Conservation (phyloP, 169 alveolate genomes). For the Plasmodium vivax region DNA sequence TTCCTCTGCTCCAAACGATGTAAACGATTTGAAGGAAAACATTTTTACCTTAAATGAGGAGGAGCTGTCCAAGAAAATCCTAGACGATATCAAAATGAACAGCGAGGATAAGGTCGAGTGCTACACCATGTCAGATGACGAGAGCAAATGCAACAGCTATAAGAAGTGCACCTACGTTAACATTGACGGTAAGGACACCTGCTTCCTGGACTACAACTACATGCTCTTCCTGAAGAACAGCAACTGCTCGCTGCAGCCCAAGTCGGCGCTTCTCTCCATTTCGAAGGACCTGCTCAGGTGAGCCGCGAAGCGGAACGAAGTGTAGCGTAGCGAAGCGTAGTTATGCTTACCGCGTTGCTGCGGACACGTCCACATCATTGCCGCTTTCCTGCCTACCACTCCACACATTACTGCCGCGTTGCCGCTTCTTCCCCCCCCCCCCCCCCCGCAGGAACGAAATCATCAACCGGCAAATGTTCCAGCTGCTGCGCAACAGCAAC, state of each 20-base stretch:
- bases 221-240: slow-evolving; percentile 43
- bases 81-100: slow-evolving; percentile 39
- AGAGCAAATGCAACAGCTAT: slow-evolving; percentile 47
- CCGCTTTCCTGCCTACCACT: too few relatives aligned
- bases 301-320: not conserved
- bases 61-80: slow-evolving; percentile 41
- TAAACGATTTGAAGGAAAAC: not conserved
- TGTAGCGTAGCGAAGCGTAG: not conserved
- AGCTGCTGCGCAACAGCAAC: slow-evolving; percentile 38
- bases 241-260: slow-evolving; percentile 40
- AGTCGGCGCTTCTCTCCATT: slow-evolving; percentile 34
- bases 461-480: slow-evolving; percentile 53
- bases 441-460: slow-evolving; percentile 42
- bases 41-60: slow-evolving; percentile 45
- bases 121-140: slow-evolving; percentile 16
- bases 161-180: slow-evolving; percentile 50
- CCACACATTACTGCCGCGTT: too few relatives aligned
- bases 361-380: not conserved
- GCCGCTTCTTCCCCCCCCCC: not conserved
- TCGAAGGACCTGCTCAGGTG: slow-evolving; percentile 39
- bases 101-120: slow-evolving; percentile 55
- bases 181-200: slow-evolving; percentile 44
- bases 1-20: not conserved
- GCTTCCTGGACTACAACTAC: slow-evolving; percentile 44
- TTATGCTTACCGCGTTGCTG: not conserved